Conservation (phyloP, 768 basidiomycete species). For the Peribolospora baueri region DNA sequence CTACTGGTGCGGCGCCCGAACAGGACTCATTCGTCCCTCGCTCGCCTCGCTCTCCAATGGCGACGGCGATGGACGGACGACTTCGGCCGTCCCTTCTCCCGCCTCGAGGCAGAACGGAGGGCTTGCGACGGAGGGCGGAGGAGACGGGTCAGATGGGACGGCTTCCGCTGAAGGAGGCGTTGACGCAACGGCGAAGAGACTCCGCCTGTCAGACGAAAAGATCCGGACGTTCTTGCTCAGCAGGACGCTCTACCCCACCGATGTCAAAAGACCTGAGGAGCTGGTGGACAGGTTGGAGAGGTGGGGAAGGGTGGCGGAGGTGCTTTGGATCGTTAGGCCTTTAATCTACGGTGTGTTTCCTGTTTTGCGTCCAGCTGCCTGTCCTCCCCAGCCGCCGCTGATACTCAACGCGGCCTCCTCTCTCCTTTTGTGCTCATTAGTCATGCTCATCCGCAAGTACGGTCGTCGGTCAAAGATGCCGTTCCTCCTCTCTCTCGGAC, state of each 20-base stretch:
- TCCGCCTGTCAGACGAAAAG: not conserved
- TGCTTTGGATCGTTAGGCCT: conserved; percentile 14
- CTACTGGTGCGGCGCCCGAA: conserved; percentile 12
- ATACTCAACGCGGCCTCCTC: not conserved
- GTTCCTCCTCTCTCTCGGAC: conserved; percentile 14
- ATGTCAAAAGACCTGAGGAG: conserved; percentile 13
- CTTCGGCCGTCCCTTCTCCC: too few relatives aligned
- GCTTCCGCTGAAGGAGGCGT: not conserved
- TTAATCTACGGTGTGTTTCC: conserved; percentile 13
- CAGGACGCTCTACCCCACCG: conserved; percentile 10
- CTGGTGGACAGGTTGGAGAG: conserved; percentile 10
- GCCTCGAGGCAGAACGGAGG: too few relatives aligned
- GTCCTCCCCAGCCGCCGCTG: not conserved
- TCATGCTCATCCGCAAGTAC: conserved; percentile 12
- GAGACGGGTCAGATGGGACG: not conserved
- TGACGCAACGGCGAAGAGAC: too few relatives aligned
- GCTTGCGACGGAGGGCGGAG: not conserved
- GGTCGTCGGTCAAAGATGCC: conserved; percentile 12
- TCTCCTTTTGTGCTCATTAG: not conserved
- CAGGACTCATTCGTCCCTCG: conserved; percentile 10
- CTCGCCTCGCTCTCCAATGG: conserved; percentile 8
- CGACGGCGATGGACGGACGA: not conserved
- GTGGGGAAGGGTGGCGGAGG: conserved; percentile 7
- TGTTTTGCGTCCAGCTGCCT: not conserved
- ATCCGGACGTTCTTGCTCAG: conserved; percentile 10